Base-by-base conservation (phyloP, 2,329 filamentous ascomycete species). In the Mycogone perniciosa region DNA sequence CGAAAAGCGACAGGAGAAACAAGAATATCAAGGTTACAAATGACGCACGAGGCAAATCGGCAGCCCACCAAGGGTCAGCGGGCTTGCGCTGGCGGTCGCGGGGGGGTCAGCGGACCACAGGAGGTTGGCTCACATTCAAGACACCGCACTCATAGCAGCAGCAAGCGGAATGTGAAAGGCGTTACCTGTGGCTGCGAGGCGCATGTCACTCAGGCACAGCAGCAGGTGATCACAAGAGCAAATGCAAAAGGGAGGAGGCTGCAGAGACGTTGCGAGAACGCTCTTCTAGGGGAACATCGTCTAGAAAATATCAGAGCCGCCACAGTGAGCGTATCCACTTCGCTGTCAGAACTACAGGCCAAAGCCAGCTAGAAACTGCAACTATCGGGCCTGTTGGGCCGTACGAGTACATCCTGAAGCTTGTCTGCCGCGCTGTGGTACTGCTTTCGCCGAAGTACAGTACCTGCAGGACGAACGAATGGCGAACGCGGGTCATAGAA, bases 31-130 rank as follows among this genome's bases (percentile, higher is more conserved):
- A 46, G 39, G 46, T 39, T 42, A 50, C 33, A n/a, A 40, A 31
- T 30, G 11, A 40, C 31, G 50, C 53, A 52, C 50, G 46, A 41
- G 49, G 37, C 26, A 30, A 31, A 20, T 47, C 33, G 34, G 34
- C 39, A 8, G 13, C 26, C 34, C 33, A 26, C 46, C 31, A 39
- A 46, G 50, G 20, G 53, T 54, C 53, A 54, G 53, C 53, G 50
- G 53, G 35, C 46, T 38, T 43, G 33, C n/a, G 38, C 47, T 40
- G 44, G 52, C 44, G 44, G 48, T 37, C 42, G 53, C 50, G 50
- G 53, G 50, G 53, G 51, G 52, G 52, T 54, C 52, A 54, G 52
- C 52, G 52, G 52, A 51, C 48, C 52, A 39, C 43, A 44, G 46
- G 38, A 44, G 47, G 41, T 41, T 39, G 42, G 34, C 38, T 51